Evolutionary conservation across 2,329 filamentous ascomycete species (phyloP).

Genomic region (Colletotrichum sp.): DNA sequence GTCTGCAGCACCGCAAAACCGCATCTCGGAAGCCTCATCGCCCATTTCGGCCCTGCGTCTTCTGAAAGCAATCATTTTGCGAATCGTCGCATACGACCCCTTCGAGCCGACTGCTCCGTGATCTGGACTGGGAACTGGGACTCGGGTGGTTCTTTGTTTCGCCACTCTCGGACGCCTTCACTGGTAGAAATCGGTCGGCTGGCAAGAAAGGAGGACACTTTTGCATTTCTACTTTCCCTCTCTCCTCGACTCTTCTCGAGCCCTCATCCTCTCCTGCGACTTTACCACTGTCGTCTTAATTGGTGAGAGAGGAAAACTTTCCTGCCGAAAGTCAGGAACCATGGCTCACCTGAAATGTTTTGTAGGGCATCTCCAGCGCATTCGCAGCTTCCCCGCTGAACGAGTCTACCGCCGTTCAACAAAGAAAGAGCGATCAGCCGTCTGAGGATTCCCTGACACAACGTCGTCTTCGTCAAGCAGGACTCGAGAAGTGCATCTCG

Average conservation of each 20-base stretch:
- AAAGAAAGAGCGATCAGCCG: neutral
- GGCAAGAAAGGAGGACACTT: neutral
- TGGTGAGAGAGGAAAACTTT: slow-evolving; percentile 22
- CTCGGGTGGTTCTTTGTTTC: slow-evolving; percentile 20
- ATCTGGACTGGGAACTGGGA: slow-evolving; percentile 41
- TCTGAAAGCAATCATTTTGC: slow-evolving; percentile 19
- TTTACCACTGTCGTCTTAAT: neutral
- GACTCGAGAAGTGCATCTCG: neutral
- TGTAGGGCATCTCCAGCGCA: neutral
- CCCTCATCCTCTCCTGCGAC: neutral
- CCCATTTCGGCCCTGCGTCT: slow-evolving; percentile 12
- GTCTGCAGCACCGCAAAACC: slow-evolving; percentile 28
- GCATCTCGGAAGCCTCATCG: slow-evolving; percentile 15
- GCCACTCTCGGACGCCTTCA: slow-evolving; percentile 63
- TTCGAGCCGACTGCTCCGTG: slow-evolving; percentile 41
- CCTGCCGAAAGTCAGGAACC: slow-evolving; percentile 18
- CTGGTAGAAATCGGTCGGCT: slow-evolving; percentile 48
- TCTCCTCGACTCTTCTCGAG: neutral
- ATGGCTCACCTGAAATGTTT: slow-evolving; percentile 14
- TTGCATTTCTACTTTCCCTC: neutral
- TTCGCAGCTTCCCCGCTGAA: slow-evolving; percentile 4
- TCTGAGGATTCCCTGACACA: neutral
- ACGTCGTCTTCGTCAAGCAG: neutral
- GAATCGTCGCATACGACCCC: slow-evolving; percentile 27
- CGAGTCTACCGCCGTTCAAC: slow-evolving; percentile 1